These are phyloP conservation scores for Begonia fuchsioides DNA, from an alignment of 306 rosid genomes.

Conservation along the genomic window DNA sequence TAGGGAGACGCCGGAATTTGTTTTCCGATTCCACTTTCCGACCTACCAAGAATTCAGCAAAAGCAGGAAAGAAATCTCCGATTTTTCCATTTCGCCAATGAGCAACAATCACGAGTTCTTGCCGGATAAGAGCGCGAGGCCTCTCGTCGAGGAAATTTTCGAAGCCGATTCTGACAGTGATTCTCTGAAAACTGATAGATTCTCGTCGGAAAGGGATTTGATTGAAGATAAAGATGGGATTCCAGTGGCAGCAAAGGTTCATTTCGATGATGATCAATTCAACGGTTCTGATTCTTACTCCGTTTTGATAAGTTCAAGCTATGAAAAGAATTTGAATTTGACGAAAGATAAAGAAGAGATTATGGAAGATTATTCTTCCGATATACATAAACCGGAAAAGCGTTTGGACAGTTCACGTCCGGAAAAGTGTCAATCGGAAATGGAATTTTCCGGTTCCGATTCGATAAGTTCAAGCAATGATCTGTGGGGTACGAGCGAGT, in stretches of 20 bases:
- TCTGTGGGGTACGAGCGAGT: constrained; percentile 9
- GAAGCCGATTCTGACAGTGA: constrained; percentile 11
- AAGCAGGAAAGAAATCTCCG: constrained; percentile 3
- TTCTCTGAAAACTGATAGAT: constrained; percentile 8
- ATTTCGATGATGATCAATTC: constrained; percentile 8
- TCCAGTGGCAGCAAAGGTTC: constrained; percentile 1
- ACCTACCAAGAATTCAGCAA: constrained; percentile 33
- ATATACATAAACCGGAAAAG: constrained; percentile 11
- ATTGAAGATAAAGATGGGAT: neutral
- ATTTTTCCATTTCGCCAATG: constrained; percentile 5
- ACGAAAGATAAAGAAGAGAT: neutral
- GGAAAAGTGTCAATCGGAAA: constrained; percentile 20
- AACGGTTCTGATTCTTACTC: constrained; percentile 28
- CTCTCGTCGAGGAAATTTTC: constrained; percentile 39
- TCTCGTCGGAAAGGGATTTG: constrained; percentile 9
- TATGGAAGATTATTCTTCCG: constrained; percentile 2
- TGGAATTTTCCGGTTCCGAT: constrained; percentile 26
- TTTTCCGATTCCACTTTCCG: constrained; percentile 63
- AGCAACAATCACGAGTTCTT: constrained; percentile 32
- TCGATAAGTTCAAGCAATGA: constrained; percentile 21
- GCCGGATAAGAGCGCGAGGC: constrained; percentile 25
- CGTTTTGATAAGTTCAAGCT: constrained; percentile 20
- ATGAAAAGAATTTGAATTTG: constrained; percentile 3
- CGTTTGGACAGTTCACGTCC: neutral
- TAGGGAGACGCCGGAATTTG: constrained; percentile 22